Percentiles rank a stretch among this genome's conserved stretches.
These are phyloP conservation scores for Conringia planisiliqua DNA, from an alignment of 345 rosid species.

Conservation along the genomic window DNA sequence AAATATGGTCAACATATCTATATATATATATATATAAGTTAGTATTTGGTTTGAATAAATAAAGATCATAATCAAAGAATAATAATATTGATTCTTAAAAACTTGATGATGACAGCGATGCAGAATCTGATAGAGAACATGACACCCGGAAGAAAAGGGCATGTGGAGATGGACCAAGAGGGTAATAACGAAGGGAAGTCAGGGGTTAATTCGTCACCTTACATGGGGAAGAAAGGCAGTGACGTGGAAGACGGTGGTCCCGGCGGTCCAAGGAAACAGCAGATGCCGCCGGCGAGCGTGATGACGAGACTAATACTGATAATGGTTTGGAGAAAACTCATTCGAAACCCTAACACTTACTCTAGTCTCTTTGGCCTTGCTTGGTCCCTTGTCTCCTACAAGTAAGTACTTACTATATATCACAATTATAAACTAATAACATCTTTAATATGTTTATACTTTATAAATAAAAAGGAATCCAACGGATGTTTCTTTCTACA, in stretches of 20 bases:
- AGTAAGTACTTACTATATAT: constrained; percentile 25
- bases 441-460: too few species aligned
- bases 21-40: background rate
- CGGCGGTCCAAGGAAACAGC: constrained; percentile 43
- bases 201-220: constrained; percentile 45
- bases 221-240: constrained; percentile 39
- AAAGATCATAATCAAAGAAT: background rate
- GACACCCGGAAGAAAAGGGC: constrained; percentile 48
- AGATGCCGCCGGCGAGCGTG: constrained; percentile 74
- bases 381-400: constrained; percentile 70
- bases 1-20: background rate
- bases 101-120: constrained; percentile 45
- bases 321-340: constrained; percentile 79
- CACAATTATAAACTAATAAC: background rate
- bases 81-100: background rate
- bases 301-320: constrained; percentile 68
- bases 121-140: constrained; percentile 58
- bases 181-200: constrained; percentile 47
- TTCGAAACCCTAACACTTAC: constrained; percentile 73
- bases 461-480: too few species aligned
- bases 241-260: constrained; percentile 39
- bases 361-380: constrained; percentile 62
- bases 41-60: background rate
- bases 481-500: too few species aligned
- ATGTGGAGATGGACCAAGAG: constrained; percentile 44